Evolutionary conservation across 2,329 filamentous ascomycete species (phyloP).

Genomic region (Paecilomyces sp.): DNA sequence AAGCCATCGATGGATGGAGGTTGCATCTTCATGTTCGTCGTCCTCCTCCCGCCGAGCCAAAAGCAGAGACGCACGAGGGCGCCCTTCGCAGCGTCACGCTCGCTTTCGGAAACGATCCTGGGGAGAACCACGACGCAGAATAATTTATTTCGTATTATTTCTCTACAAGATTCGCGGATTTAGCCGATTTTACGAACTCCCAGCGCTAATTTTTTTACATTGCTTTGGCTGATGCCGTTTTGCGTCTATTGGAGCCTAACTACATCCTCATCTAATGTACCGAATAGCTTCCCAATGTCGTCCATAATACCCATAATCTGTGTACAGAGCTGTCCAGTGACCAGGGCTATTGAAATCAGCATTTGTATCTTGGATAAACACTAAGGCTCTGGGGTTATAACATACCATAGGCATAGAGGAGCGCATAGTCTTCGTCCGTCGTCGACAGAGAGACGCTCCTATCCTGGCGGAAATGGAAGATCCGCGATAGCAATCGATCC

Average conservation of each 20-base stretch:
- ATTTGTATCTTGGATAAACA: background rate
- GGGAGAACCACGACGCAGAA: background rate
- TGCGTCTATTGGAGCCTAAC: conserved; percentile 46
- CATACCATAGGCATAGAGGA: conserved; percentile 83
- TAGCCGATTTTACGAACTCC: background rate
- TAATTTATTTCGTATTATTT: background rate
- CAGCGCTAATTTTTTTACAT: background rate
- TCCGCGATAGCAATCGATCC: conserved; percentile 76
- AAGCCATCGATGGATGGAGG: conserved; percentile 19
- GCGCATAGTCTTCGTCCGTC: conserved; percentile 65
- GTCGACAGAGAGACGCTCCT: conserved; percentile 43
- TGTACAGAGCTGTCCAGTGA: conserved; percentile 53
- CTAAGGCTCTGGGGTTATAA: conserved; percentile 7
- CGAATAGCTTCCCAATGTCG: conserved; percentile 54
- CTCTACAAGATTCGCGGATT: background rate
- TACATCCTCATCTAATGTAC: conserved; percentile 54
- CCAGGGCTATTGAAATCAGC: conserved; percentile 41
- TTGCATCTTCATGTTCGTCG: conserved; percentile 8
- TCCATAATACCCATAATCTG: conserved; percentile 49
- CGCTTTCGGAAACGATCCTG: background rate
- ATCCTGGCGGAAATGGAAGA: conserved; percentile 77
- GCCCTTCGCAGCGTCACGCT: background rate
- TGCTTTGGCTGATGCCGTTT: background rate
- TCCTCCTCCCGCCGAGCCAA: conserved; percentile 3
- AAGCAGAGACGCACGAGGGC: background rate